Percentiles rank a stretch among this genome's conserved stretches.
These are phyloP conservation scores for Candida yuanshanica DNA, from an alignment of 805 yeast species.

Conservation along the genomic window DNA sequence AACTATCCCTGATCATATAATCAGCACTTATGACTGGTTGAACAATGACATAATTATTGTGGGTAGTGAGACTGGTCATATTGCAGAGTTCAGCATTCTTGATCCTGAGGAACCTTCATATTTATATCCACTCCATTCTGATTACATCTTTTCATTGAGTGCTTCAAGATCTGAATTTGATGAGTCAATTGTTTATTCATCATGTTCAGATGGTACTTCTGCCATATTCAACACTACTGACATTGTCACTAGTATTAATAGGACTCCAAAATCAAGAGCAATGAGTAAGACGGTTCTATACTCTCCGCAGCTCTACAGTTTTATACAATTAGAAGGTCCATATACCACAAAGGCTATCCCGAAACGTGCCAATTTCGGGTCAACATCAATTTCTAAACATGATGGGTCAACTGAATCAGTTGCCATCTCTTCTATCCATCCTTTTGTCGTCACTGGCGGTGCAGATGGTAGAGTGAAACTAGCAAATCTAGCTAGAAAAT, in stretches of 20 bases:
- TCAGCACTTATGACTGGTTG: conserved; percentile 45
- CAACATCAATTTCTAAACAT: conserved; percentile 31
- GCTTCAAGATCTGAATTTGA: conserved; percentile 32
- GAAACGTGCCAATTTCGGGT: conserved; percentile 30
- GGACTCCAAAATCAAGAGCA: conserved; percentile 28
- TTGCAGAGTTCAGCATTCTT: conserved; percentile 44
- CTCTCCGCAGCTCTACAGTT: conserved; percentile 30
- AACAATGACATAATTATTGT: conserved; percentile 37
- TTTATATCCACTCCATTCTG: conserved; percentile 32
- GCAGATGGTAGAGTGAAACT: conserved; percentile 43
- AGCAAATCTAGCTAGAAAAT: conserved; percentile 34
- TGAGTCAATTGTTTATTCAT: conserved; percentile 27
- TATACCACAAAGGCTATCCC: conserved; percentile 32
- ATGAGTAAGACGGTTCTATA: conserved; percentile 26
- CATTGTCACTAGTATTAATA: conserved; percentile 22
- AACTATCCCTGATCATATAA: conserved; percentile 23
- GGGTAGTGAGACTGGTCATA: conserved; percentile 53
- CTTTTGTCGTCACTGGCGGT: conserved; percentile 41
- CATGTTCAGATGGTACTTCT: conserved; percentile 39
- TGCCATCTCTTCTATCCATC: conserved; percentile 39
- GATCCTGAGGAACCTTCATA: conserved; percentile 28
- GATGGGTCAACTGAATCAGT: conserved; percentile 35
- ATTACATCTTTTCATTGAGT: conserved; percentile 30
- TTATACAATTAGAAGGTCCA: conserved; percentile 37
- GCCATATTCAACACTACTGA: conserved; percentile 31